These are phyloP conservation scores for Phalaenopsis aphrodite DNA, from an alignment of 106 monocot species.

Conservation along the genomic window DNA sequence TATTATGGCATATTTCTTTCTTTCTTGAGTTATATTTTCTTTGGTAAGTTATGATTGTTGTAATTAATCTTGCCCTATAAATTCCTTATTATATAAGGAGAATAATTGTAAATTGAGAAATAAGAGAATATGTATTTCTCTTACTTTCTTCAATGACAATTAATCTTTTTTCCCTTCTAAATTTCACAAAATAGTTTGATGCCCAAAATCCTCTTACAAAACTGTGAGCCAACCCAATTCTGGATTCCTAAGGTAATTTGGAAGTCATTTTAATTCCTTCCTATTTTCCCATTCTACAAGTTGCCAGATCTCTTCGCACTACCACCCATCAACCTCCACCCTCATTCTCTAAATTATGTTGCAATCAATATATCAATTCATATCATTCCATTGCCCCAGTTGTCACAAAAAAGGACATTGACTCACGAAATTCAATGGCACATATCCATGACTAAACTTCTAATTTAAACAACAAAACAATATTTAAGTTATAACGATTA, in stretches of 20 bases:
- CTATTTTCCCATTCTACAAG: background rate
- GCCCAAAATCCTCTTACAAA: background rate
- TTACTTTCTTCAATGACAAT: no score
- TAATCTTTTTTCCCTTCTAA: no score
- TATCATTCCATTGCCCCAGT: background rate
- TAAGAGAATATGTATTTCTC: no score
- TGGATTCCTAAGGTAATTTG: background rate
- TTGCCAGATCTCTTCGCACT: background rate
- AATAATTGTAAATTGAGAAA: no score
- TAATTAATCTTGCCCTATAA: no score
- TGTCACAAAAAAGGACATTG: background rate
- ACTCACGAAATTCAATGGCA: background rate
- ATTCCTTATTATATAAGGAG: no score
- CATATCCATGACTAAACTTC: background rate
- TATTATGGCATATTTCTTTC: no score
- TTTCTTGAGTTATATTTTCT: no score
- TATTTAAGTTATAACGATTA: background rate
- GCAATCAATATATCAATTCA: constrained; percentile 1
- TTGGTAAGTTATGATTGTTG: no score
- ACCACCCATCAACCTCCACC: background rate
- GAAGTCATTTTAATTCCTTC: background rate
- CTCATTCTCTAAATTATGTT: background rate
- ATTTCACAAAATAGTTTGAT: no score
- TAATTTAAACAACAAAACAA: background rate
- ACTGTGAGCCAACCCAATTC: background rate